Percentiles rank a stretch among this genome's conserved stretches.
phyloP scores from a whole-genome alignment of 164 flowering plant genomes.

The Berberis vulgaris region DNA sequence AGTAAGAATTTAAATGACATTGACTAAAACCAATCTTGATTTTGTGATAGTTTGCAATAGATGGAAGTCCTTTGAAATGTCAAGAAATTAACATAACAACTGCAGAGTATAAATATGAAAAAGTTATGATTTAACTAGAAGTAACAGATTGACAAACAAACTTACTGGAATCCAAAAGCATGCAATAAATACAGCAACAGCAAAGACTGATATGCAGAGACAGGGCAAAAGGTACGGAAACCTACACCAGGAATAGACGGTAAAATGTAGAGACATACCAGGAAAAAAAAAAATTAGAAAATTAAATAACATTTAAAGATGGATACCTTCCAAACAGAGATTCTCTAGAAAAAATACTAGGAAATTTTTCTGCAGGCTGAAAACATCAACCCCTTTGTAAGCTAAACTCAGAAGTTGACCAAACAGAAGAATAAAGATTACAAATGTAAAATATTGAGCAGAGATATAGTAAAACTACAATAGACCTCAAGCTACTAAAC shows the following conservation, averaged over 20 bases:
- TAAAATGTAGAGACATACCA: background rate
- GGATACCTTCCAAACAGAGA: slow-evolving; percentile 48
- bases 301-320: background rate
- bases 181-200: slow-evolving; percentile 23
- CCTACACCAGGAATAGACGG: slow-evolving; percentile 22
- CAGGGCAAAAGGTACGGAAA: slow-evolving; percentile 71
- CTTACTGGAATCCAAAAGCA: slow-evolving; percentile 47
- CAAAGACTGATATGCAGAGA: slow-evolving; percentile 37
- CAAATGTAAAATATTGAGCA: no score
- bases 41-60: background rate
- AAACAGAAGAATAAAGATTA: background rate
- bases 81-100: background rate
- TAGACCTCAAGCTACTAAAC: no score
- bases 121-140: background rate
- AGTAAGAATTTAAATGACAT: background rate
- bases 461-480: no score
- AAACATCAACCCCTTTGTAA: background rate
- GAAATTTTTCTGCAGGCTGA: slow-evolving; percentile 63
- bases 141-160: slow-evolving; percentile 5
- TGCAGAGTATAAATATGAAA: no score
- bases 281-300: background rate
- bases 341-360: slow-evolving; percentile 31
- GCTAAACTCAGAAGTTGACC: background rate
- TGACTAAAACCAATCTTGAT: background rate
- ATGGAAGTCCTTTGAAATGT: background rate